Evolutionary conservation across 2,329 filamentous ascomycete species (phyloP).

Genomic region (Colletotrichum nymphaeae): DNA sequence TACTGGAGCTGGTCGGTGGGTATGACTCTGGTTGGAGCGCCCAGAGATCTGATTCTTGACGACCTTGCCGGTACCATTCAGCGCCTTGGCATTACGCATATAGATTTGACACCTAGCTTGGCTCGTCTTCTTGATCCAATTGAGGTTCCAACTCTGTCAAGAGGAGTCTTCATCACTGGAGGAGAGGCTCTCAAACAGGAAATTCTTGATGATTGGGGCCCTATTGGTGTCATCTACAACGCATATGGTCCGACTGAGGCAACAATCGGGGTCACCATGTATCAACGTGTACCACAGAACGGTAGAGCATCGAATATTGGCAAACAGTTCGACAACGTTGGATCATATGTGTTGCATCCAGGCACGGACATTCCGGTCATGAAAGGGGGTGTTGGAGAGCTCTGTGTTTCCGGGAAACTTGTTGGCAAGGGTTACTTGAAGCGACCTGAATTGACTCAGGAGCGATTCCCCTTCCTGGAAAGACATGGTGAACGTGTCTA

Average conservation of each 20-base stretch:
- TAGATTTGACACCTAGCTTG: conserved; percentile 90
- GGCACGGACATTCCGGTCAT: conserved; percentile 78
- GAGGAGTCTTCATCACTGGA: conserved; percentile 92
- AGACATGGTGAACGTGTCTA: conserved; percentile 75
- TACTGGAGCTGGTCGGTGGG: conserved; percentile 97
- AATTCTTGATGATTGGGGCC: conserved; percentile 87
- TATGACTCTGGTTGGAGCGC: conserved; percentile 84
- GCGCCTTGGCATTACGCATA: conserved; percentile 82
- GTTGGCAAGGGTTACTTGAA: conserved; percentile 93
- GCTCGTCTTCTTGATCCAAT: conserved; percentile 82
- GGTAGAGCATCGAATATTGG: conserved; percentile 92
- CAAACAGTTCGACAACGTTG: conserved; percentile 87
- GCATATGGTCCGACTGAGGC: conserved; percentile 93
- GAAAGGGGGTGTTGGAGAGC: conserved; percentile 83
- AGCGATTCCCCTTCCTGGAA: conserved; percentile 77
- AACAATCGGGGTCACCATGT: conserved; percentile 93
- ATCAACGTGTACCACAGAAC: conserved; percentile 79
- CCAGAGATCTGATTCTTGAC: conserved; percentile 86
- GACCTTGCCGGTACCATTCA: conserved; percentile 81
- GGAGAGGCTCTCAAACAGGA: conserved; percentile 91
- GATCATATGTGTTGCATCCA: conserved; percentile 80
- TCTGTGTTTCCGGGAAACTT: conserved; percentile 87
- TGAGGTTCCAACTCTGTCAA: conserved; percentile 82
- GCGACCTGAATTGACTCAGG: conserved; percentile 78
- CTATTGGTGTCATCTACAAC: conserved; percentile 86